Percentiles rank a stretch among this genome's conserved stretches.
These are phyloP conservation scores for Tolypocladium amazonense DNA, from an alignment of 2,329 filamentous ascomycete species.

Conservation along the genomic window DNA sequence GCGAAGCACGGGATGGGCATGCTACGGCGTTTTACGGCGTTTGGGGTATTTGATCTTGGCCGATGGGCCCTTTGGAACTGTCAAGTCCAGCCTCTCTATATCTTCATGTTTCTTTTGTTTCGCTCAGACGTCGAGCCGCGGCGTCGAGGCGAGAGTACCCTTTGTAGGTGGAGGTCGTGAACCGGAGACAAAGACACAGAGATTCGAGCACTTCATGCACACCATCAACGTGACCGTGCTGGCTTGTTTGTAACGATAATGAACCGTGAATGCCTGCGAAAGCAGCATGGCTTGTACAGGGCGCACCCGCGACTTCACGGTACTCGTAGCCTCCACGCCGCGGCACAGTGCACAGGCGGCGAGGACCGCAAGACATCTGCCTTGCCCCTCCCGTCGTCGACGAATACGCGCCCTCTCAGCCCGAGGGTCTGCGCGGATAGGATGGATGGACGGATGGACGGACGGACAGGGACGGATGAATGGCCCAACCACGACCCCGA, in stretches of 20 bases:
- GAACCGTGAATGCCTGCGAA: not conserved
- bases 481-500: constrained; percentile 8
- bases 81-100: not conserved
- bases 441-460: not conserved
- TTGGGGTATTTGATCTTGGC: not conserved
- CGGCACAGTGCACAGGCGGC: not conserved
- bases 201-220: not conserved
- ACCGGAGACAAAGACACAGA: not conserved
- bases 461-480: not conserved
- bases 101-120: not conserved
- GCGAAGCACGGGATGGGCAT: not conserved
- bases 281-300: not conserved
- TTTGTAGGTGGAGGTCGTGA: not conserved
- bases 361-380: not conserved
- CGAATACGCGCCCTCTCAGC: not conserved
- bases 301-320: not conserved
- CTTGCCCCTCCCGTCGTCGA: not conserved
- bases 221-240: not conserved
- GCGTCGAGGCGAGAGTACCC: not conserved
- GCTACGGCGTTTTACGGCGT: constrained; percentile 5
- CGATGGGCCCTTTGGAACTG: not conserved
- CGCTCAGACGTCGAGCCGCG: not conserved
- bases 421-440: not conserved
- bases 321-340: not conserved
- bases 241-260: not conserved